phyloP scores from a whole-genome alignment of 2,329 filamentous ascomycete genomes.

The Ceratocystis cubensis region DNA sequence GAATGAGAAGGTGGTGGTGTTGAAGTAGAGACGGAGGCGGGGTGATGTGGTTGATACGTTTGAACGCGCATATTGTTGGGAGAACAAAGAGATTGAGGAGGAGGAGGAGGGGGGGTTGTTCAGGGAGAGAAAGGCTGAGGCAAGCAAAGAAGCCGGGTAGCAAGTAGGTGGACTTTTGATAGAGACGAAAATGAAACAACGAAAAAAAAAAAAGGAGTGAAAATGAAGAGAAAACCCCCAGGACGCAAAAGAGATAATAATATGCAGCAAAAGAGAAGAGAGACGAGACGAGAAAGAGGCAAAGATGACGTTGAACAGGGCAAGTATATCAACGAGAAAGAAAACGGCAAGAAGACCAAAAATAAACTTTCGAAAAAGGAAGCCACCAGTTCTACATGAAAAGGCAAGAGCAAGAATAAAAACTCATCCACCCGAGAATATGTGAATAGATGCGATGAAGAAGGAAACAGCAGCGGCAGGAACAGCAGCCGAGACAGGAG shows the following conservation, averaged over 20 bases:
- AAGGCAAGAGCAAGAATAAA: not conserved
- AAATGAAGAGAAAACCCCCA: not conserved
- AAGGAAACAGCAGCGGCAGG: not conserved
- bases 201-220: conserved; percentile 1
- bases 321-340: not conserved
- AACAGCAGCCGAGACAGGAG: too few species aligned
- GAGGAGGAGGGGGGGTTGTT: not conserved
- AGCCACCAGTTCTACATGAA: conserved; percentile 3
- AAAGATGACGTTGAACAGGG: not conserved
- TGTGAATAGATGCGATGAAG: not conserved
- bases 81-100: not conserved
- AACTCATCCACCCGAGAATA: not conserved
- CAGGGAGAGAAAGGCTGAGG: not conserved
- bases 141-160: not conserved
- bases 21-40: not conserved
- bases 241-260: not conserved
- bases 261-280: not conserved
- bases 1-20: not conserved
- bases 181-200: not conserved
- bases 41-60: not conserved
- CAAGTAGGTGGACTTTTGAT: not conserved
- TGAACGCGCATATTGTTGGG: not conserved
- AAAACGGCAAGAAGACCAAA: not conserved
- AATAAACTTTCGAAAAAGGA: not conserved
- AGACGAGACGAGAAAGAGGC: not conserved